These are phyloP conservation scores for Melanopsichium pennsylvanicum DNA, from an alignment of 1,284 basidiomycete genomes.

Conservation along the genomic window DNA sequence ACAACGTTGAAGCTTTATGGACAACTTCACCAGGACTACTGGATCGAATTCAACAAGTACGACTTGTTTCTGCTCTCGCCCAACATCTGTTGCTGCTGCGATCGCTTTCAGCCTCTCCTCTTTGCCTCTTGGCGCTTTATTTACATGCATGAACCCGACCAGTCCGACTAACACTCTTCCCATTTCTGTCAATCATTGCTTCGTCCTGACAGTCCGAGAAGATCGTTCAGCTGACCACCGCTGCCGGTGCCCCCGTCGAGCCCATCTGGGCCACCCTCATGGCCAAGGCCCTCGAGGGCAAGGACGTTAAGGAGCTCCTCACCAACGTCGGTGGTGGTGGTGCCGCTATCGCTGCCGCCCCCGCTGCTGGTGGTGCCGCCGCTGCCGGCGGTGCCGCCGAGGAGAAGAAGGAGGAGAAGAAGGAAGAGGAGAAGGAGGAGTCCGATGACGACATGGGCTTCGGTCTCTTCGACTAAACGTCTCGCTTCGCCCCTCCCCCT, in stretches of 20 bases:
- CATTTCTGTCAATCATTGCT: neutral
- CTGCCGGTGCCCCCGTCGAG: slow-evolving; percentile 87
- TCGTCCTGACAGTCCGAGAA: slow-evolving; percentile 80
- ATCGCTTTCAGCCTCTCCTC: no score
- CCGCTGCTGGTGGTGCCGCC: slow-evolving; percentile 72
- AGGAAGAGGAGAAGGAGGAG: slow-evolving; percentile 67
- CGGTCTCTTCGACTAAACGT: slow-evolving; percentile 79
- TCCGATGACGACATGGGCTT: slow-evolving; percentile 71
- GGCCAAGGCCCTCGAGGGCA: slow-evolving; percentile 96
- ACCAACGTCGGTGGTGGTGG: slow-evolving; percentile 88
- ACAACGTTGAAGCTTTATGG: no score
- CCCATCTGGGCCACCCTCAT: slow-evolving; percentile 97
- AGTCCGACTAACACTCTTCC: neutral
- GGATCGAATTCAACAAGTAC: no score
- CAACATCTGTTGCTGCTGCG: no score
- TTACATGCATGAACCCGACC: no score
- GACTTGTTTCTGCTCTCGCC: no score
- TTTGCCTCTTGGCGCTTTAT: no score
- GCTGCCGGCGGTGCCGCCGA: slow-evolving; percentile 75
- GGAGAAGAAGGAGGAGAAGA: slow-evolving; percentile 83
- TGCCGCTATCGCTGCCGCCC: slow-evolving; percentile 69
- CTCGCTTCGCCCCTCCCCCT: neutral
- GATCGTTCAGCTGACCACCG: slow-evolving; percentile 81
- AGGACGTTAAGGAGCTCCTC: slow-evolving; percentile 93
- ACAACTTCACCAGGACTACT: no score